Evolutionary conservation across 1,139 yeast genomes (phyloP), one percentile per base, ranked within the genome.

Genomic region (Cylindricascospora bacillispora): DNA sequence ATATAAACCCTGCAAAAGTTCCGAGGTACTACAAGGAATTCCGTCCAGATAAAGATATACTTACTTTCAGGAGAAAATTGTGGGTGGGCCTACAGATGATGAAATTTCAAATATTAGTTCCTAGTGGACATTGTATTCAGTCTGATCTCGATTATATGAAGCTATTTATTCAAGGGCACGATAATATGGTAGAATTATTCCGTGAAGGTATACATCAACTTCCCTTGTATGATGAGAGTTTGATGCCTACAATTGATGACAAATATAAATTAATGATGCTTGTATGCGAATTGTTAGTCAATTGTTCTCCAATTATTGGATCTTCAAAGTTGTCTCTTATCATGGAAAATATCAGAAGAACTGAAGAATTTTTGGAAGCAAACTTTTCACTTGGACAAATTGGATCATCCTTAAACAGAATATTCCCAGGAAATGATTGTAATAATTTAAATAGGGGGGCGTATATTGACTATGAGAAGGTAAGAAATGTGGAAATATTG

Each of bases 51-150:
- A 32, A 32, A 13, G 15, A 30, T 3, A 20, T 36, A 6, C 21
- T 30, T 12, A 26, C 24, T 5, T 33, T 36, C 15, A 35, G 44
- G 28, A 20, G 44, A 12, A 40, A 39, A 29, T 18, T 43, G 15
- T 43, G 47, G 47, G 28, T 39, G 3, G 44, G 44, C 10, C 15
- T 43, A 6, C 46, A 43, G 27, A 33, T 35, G 6, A 12, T 43
- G 13, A 40, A 27, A 18, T 31, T 39, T 15, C 33, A 28, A 22
- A 26, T 35, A 13, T 17, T 32, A n/a, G 37, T 38, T 2, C 21
- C 37, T 1, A 38, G 38, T 28, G 47, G 45, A 5, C 35, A 28
- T n/a, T 22, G 29, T 3, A 34, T 29, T 17, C 21, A 14, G 3
- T 11, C 27, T 6, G 30, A 35, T 17, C 15, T 26, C n/a, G 34